Conservation (phyloP, 2,329 filamentous ascomycete genomes). For the Aspergillus sergii region DNA sequence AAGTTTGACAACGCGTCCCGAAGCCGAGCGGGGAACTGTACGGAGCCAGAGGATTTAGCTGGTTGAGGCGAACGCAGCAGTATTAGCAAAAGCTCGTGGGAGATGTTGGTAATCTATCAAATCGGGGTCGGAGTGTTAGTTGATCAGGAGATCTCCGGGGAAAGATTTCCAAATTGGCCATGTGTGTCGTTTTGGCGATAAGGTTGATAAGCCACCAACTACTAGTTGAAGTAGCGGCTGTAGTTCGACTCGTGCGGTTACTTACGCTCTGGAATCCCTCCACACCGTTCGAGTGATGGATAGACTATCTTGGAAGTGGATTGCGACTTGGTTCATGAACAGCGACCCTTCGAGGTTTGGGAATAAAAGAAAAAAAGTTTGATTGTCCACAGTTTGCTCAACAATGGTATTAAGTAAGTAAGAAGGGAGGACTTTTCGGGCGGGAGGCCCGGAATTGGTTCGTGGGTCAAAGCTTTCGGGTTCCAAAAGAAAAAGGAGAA, state of each 20-base stretch:
- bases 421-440: not conserved
- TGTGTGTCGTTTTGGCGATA: slow-evolving; percentile 9
- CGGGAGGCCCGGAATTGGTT: not conserved
- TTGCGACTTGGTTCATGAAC: not conserved
- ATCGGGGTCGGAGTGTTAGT: not conserved
- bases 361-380: not conserved
- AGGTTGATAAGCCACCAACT: slow-evolving; percentile 12
- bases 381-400: not conserved
- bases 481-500: not conserved
- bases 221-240: not conserved
- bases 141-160: slow-evolving; percentile 10
- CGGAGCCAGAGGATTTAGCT: not conserved
- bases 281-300: not conserved
- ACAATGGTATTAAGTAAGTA: not conserved
- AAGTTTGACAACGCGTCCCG: not conserved
- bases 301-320: not conserved
- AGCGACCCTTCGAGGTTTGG: not conserved
- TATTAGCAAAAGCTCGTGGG: not conserved
- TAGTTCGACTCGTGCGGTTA: not conserved
- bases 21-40: not conserved
- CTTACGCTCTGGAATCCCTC: not conserved
- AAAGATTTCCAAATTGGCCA: slow-evolving; percentile 8
- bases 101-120: not conserved
- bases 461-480: not conserved
- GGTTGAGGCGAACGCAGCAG: not conserved